Evolutionary conservation across 2,329 filamentous ascomycete species (phyloP), one percentile per base, ranked within the genome.

Genomic region (Pseudogymnoascus sp.): DNA sequence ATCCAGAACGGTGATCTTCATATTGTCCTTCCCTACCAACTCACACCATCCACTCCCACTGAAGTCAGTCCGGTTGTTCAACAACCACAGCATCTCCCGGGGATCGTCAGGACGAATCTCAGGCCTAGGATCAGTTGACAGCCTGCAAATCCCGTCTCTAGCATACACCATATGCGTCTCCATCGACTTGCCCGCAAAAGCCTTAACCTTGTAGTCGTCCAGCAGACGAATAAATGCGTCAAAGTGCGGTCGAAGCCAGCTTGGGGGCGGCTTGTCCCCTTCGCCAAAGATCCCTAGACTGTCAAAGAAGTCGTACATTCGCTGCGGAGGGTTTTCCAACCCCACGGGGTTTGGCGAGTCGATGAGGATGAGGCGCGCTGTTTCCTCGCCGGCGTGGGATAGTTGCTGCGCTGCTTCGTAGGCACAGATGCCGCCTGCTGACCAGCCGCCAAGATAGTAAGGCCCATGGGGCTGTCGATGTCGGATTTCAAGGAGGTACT

Each of bases 401-500:
- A 80, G 68, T 23, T 75, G 71, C 16, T 73, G 72, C 66, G 77
- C 76, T 3, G 75, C 75, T 62, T 78, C 75, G 64, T 76, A 82
- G 22, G 80, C 79, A 63, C 77, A 76, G 61, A 80, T 78, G 7
- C 80, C 80, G 49, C 81, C 82, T 7, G 79, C 80, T 9, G 79
- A 83, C 80, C 80, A 83, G 33, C 82, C 82, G 52, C 78, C 79
- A 0, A 82, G 72, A 62, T 77, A 73, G 67, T 81, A 82, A 2
- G 78, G 77, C 0, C 78, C 77, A 11, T 73, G 72, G 4, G 79
- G 76, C 65, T 82, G 77, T 23, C 78, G 73, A n/a, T 76, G 75
- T 3, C 74, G 76, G 35, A 82, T 75, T 62, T 80, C 78, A 5
- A 66, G 68, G n/a, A 79, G 62, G 62, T 77, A 81, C 2, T 69